Evolutionary conservation across 352 stramenopile genomes (phyloP), one percentile per base, ranked within the genome.

Genomic region (Phytopythium montanum): DNA sequence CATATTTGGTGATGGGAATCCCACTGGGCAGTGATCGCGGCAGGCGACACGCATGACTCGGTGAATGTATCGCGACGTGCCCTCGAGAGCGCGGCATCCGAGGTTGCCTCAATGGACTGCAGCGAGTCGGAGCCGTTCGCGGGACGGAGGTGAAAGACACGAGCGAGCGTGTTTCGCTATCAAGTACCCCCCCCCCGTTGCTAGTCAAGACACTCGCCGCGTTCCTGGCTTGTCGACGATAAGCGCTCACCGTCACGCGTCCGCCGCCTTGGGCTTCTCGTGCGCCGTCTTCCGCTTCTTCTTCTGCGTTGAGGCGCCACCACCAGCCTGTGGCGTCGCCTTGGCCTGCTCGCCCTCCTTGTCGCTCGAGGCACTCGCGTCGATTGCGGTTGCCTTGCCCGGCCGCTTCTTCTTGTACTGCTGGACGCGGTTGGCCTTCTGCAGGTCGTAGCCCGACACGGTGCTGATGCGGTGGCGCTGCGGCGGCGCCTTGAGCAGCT

Each of bases 401-500:
- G 72, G 70, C 6, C 54, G 21, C 39, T 82, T 61, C 39, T 82
- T 61, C 34, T 88, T 87, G 42, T 83, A 73, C 62, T 89, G 73
- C 41, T 74, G 69, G 21, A 81, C 45, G 38, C 81, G 89, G 57
- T 94, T 80, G 48, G 79, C 69, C 69, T 92, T 94, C 60, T 95
- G 76, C n/a, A 95, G 61, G 52, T 95, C 86, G 59, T 94, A 95
- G 42, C 84, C 86, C 3, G 86, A 95, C 18, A 95, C 83, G 0
- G 86, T 95, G 56, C 84, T 91, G 65, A 95, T 94, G 41, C 82
- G 86, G 28, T 83, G 72, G 13, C 86, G 84, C 65, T 73, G 64
- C 1, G 81, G 74, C 38, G 86, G 86, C 19, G 82, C 81, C 72
- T 93, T 94, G 52, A 95, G 62, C 50, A 95, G 70, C 55, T 94